Base-by-base conservation (phyloP, 1,284 basidiomycete species). In the Ceratorhiza oryzae-sativae region DNA sequence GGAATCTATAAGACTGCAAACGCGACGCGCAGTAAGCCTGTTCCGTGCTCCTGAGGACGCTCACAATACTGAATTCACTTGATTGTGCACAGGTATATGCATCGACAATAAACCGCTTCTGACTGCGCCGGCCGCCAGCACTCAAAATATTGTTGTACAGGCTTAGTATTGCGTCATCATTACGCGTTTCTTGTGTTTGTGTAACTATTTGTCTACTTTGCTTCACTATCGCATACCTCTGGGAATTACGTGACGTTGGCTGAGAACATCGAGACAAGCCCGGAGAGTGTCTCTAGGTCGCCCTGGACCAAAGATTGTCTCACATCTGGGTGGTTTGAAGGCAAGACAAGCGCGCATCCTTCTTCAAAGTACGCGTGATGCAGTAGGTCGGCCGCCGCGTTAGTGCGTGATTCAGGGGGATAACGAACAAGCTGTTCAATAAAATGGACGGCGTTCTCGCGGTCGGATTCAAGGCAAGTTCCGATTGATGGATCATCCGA, bases 1-100 rank as follows among this genome's bases (percentile, higher is more conserved):
- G 97, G 97, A 13, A 98, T 99, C 73, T 99, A 98, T 85, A 99
- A 99, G 86, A 98, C 96, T 9, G 86, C 90, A 8, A 95, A 96
- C 77, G 90, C 88, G 61, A 95, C 93, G 30, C 84, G 87, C 77
- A 93, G 91, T 92, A 80, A 68, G 88, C 80, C 30, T 30, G 18
- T 13, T 61, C 2, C 32, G 23, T 32, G 48, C 49, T 25, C 4
- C 27, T 15, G 51, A 34, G 20, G 42, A 49, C 27, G n/a, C 39
- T 23, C 41, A 36, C 42, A 45, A 75, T 12, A 76, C 46, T 58
- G 4, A 36, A 75, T 55, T 27, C n/a, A 39, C 18, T 46, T 46
- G 3, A n/a, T n/a, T 23, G 72, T 30, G 58, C 41, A 25, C 73
- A 84, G 84, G 84, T 76, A 81, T 85, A 41, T 83, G 83, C 5